Evolutionary conservation across 1,139 yeast genomes (phyloP).

Genomic region (Sugiyamaella pinicola): DNA sequence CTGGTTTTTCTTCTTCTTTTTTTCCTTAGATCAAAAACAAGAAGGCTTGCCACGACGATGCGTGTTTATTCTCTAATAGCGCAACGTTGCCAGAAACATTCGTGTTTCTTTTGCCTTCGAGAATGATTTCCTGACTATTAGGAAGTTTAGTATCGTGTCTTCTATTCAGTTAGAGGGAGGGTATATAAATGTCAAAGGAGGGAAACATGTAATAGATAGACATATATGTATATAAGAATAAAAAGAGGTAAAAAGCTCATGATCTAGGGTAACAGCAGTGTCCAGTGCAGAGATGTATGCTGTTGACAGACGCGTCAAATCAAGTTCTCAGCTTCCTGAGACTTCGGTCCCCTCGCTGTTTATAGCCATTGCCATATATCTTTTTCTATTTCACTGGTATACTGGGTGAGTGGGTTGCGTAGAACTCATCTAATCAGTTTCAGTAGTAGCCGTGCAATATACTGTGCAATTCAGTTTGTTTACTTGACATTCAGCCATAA

Average conservation of each 20-base stretch:
- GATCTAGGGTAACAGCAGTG: too few species aligned
- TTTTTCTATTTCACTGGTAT: too few species aligned
- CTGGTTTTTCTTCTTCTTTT: constrained; percentile 34
- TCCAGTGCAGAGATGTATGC: too few species aligned
- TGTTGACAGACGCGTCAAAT: too few species aligned
- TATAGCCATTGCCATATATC: too few species aligned
- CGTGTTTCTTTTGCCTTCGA: constrained; percentile 41
- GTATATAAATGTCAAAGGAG: constrained; percentile 45
- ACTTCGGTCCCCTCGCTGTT: too few species aligned
- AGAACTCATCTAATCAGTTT: too few species aligned
- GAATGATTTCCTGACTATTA: constrained; percentile 44
- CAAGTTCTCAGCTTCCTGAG: too few species aligned
- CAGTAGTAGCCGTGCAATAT: too few species aligned
- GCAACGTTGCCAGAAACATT: constrained; percentile 44
- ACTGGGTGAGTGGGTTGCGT: neutral
- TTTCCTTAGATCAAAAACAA: constrained; percentile 44
- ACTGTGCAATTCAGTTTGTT: too few species aligned
- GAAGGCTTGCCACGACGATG: constrained; percentile 45
- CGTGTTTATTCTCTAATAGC: constrained; percentile 36
- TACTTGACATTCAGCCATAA: too few species aligned
- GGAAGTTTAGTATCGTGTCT: constrained; percentile 44
- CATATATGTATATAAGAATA: neutral
- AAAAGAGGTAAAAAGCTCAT: too few species aligned
- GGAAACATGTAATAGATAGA: constrained; percentile 38
- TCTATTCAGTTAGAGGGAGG: constrained; percentile 41